Conservation (phyloP, 345 rosid species). For the Eucalyptus erythrocorys region DNA sequence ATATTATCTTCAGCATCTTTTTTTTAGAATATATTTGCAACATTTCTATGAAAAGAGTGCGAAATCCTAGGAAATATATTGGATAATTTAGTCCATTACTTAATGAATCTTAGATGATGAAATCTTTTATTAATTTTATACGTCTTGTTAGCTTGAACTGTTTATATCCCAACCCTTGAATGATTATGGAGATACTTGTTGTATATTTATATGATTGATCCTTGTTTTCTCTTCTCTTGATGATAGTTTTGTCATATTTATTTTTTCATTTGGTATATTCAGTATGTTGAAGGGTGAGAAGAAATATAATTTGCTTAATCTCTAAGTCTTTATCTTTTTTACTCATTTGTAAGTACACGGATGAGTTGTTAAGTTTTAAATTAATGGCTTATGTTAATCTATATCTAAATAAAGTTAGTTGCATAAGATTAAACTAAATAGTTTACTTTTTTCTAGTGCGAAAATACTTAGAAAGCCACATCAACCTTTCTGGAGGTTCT, state of each 20-base stretch:
- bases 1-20: not conserved
- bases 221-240: not conserved
- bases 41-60: not conserved
- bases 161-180: not conserved
- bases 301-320: not conserved
- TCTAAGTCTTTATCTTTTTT: not conserved
- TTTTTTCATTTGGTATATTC: not conserved
- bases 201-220: not conserved
- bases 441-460: fast-evolving
- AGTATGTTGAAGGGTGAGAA: not conserved
- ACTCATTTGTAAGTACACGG: not conserved
- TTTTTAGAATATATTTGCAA: not conserved
- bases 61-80: not conserved
- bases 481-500: fast-evolving
- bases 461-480: not conserved
- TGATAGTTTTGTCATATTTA: not conserved
- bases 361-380: not conserved
- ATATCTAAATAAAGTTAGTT: not conserved
- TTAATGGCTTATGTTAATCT: not conserved
- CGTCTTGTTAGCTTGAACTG: not conserved
- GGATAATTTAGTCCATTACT: not conserved
- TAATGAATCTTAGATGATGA: not conserved
- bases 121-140: not conserved
- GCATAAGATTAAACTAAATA: not conserved
- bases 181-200: not conserved